Percentiles rank a stretch among this genome's conserved stretches.
Conservation (phyloP, 2,329 filamentous ascomycete genomes). For the Metarhizium brunneum region DNA sequence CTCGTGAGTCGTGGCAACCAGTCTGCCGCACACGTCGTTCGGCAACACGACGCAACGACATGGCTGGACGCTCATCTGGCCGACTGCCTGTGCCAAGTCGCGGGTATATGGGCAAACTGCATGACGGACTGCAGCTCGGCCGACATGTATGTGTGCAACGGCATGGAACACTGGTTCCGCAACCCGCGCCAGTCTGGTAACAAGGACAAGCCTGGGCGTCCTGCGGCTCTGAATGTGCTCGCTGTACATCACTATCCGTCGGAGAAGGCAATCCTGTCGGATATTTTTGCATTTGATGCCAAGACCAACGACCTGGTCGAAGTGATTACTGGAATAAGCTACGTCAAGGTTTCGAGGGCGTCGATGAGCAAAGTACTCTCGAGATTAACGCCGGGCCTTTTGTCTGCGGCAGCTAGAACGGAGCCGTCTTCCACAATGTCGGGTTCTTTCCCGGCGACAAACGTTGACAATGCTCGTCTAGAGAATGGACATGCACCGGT, state of each 20-base stretch:
- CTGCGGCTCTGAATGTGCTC: conserved; percentile 1
- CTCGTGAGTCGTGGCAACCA: conserved; percentile 18
- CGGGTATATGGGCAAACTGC: conserved; percentile 26
- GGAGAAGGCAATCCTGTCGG: not conserved
- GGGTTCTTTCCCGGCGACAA: not conserved
- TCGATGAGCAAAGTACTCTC: conserved; percentile 5
- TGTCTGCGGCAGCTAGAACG: not conserved
- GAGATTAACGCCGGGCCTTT: not conserved
- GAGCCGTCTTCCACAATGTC: not conserved
- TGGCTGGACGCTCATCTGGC: conserved; percentile 18
- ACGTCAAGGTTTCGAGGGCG: conserved; percentile 4
- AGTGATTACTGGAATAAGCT: conserved; percentile 7
- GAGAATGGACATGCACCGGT: not conserved
- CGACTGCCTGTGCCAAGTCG: conserved; percentile 27
- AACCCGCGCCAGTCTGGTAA: not conserved
- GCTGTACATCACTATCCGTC: conserved; percentile 1
- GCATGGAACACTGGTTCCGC: conserved; percentile 23
- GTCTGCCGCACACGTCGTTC: conserved; percentile 19
- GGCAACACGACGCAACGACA: conserved; percentile 9
- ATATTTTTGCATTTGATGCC: conserved; percentile 8
- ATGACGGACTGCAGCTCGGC: conserved; percentile 17
- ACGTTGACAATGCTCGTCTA: too few species aligned
- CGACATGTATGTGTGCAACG: conserved; percentile 24
- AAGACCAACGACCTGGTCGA: not conserved
- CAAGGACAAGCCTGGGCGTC: not conserved